A percentile compares a stretch with the other conserved stretches of the same genome.
These are phyloP conservation scores for Tetracladium maxilliforme DNA, from an alignment of 2,329 filamentous ascomycete species.

Conservation along the genomic window DNA sequence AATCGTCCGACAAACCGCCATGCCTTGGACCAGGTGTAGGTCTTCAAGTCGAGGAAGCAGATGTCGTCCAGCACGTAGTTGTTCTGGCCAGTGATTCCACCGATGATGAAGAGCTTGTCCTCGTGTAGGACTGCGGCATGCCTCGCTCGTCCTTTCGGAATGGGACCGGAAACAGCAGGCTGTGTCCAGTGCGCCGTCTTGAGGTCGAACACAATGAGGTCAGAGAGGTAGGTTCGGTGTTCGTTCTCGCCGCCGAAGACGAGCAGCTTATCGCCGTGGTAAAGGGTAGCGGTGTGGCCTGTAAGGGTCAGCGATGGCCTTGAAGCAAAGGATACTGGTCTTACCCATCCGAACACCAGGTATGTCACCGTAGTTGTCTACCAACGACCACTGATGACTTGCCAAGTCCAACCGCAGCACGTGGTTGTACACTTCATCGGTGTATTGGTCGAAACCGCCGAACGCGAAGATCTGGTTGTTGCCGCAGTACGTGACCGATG, in stretches of 20 bases:
- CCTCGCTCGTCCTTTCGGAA: slow-evolving; percentile 79
- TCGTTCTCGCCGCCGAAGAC: slow-evolving; percentile 98
- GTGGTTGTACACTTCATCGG: slow-evolving; percentile 97
- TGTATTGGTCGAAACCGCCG: slow-evolving; percentile 96
- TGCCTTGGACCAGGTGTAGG: slow-evolving; percentile 90
- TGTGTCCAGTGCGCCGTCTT: slow-evolving; percentile 93
- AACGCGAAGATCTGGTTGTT: slow-evolving; percentile 98
- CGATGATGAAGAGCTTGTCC: slow-evolving; percentile 90
- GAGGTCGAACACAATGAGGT: slow-evolving; percentile 91
- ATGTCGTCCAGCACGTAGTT: slow-evolving; percentile 91
- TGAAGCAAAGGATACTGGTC: slow-evolving; percentile 11
- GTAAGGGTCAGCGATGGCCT: slow-evolving; percentile 4
- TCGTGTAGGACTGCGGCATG: slow-evolving; percentile 88
- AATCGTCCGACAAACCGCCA: slow-evolving; percentile 94
- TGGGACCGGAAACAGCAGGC: slow-evolving; percentile 68
- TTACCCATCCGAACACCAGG: slow-evolving; percentile 92
- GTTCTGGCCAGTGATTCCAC: slow-evolving; percentile 87
- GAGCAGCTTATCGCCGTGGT: slow-evolving; percentile 86
- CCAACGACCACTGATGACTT: slow-evolving; percentile 74
- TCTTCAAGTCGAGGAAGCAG: slow-evolving; percentile 91
- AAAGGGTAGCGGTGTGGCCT: slow-evolving; percentile 91
- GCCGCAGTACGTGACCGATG: slow-evolving; percentile 95
- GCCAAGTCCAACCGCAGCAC: slow-evolving; percentile 78
- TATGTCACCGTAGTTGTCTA: slow-evolving; percentile 98
- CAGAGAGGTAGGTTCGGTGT: slow-evolving; percentile 86